These are phyloP conservation scores for Linnemannia elongata DNA, from an alignment of 192 early-diverging fungal species.

Conservation along the genomic window DNA sequence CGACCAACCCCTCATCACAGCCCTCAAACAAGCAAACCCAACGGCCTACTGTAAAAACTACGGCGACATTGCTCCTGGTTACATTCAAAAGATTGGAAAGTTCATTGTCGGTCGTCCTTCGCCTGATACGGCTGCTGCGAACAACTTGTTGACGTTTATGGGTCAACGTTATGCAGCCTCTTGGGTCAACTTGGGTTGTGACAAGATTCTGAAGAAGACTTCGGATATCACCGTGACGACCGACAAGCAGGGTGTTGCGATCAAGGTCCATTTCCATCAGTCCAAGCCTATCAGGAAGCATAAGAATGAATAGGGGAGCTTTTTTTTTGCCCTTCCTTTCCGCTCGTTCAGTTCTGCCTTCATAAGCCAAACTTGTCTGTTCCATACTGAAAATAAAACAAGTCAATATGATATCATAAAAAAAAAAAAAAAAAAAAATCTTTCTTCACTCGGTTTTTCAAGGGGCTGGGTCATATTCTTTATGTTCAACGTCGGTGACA, in stretches of 20 bases:
- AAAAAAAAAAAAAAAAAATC: no score
- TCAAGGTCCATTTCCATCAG: constrained; percentile 34
- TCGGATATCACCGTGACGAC: constrained; percentile 31
- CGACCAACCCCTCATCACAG: constrained; percentile 5
- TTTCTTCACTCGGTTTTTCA: no score
- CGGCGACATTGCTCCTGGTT: constrained; percentile 16
- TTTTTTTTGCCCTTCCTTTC: no score
- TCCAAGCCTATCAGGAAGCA: constrained; percentile 31
- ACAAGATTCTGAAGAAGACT: constrained; percentile 35
- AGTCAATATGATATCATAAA: no score
- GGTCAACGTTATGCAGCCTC: constrained; percentile 42
- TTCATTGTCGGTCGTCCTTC: constrained; percentile 9
- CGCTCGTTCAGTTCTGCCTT: no score
- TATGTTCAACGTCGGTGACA: no score
- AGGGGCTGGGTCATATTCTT: no score
- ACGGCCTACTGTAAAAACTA: constrained; percentile 28
- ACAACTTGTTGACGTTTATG: constrained; percentile 39
- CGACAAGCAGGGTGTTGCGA: constrained; percentile 19
- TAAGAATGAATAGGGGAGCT: background rate
- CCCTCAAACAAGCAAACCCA: constrained; percentile 14
- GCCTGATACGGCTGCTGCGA: constrained; percentile 10
- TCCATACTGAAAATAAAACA: no score
- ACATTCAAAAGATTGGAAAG: constrained; percentile 21
- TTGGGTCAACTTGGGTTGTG: constrained; percentile 42
- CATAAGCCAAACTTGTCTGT: no score